phyloP scores from a whole-genome alignment of 2,329 filamentous ascomycete species.

The Beauveria brongniartii region DNA sequence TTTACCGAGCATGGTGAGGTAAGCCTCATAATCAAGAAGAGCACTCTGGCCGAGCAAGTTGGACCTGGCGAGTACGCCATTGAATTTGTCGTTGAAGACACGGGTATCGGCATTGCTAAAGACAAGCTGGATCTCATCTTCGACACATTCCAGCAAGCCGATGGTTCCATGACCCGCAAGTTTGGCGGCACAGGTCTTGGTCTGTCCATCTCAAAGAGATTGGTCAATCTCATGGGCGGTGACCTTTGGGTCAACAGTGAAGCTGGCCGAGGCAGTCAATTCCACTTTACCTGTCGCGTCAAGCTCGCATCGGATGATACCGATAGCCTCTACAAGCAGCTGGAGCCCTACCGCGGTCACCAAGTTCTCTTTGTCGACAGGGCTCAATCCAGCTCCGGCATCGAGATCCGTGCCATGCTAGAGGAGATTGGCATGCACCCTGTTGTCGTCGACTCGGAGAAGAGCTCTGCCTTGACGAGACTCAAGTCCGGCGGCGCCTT shows the following conservation, averaged over 20 bases:
- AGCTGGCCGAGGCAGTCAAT: slow-evolving; percentile 84
- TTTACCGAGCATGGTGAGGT: slow-evolving; percentile 97
- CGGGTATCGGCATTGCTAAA: slow-evolving; percentile 89
- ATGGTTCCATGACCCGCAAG: slow-evolving; percentile 91
- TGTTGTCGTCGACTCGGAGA: slow-evolving; percentile 74
- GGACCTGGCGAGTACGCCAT: slow-evolving; percentile 76
- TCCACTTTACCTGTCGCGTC: slow-evolving; percentile 93
- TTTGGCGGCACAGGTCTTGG: slow-evolving; percentile 93
- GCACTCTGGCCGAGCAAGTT: slow-evolving; percentile 54
- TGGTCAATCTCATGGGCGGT: slow-evolving; percentile 94
- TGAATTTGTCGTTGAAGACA: slow-evolving; percentile 92
- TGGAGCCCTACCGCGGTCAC: slow-evolving; percentile 86
- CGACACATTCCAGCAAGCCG: slow-evolving; percentile 97
- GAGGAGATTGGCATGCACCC: slow-evolving; percentile 71
- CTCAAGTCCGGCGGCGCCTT: slow-evolving; percentile 48
- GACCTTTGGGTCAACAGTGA: slow-evolving; percentile 94
- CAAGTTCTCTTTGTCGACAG: slow-evolving; percentile 94
- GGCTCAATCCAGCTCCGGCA: slow-evolving; percentile 67
- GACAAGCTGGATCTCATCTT: slow-evolving; percentile 97
- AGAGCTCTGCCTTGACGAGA: slow-evolving; percentile 49
- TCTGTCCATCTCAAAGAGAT: slow-evolving; percentile 86
- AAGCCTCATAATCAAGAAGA: slow-evolving; percentile 76
- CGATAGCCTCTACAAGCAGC: slow-evolving; percentile 68
- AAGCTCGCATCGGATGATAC: slow-evolving; percentile 75
- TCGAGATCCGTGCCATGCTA: slow-evolving; percentile 72